Evolutionary conservation across 2,329 filamentous ascomycete genomes (phyloP).

Genomic region (Fusarium ambrosium): DNA sequence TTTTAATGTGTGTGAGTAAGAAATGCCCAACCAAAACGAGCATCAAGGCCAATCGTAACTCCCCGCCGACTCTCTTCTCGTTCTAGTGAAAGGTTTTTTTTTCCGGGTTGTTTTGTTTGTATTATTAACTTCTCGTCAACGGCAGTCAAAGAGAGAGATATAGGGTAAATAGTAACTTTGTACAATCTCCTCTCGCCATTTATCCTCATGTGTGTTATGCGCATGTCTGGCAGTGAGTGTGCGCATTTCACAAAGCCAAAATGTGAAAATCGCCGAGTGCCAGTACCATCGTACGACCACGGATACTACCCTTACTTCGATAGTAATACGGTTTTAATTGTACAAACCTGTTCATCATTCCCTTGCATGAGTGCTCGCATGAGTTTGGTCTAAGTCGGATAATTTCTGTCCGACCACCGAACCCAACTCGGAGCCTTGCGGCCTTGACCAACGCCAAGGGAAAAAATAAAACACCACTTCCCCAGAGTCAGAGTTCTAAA

Average conservation of each 20-base stretch:
- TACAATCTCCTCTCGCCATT: background rate
- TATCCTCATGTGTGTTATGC: background rate
- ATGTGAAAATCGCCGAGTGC: background rate
- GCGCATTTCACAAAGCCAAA: background rate
- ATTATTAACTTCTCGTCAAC: too few species aligned
- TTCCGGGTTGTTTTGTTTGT: background rate
- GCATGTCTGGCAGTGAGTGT: background rate
- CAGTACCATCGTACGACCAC: background rate
- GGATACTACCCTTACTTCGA: background rate
- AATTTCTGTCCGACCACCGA: background rate
- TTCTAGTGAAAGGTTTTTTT: too few species aligned
- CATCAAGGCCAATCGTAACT: background rate
- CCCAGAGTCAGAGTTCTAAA: too few species aligned
- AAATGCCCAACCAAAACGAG: background rate
- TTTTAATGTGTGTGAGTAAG: background rate
- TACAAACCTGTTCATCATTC: background rate
- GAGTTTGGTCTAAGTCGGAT: background rate
- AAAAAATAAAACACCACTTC: background rate
- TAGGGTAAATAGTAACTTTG: background rate
- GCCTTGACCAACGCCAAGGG: background rate
- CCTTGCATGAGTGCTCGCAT: background rate
- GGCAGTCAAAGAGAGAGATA: background rate
- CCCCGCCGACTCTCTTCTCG: background rate
- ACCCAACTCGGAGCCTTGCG: background rate
- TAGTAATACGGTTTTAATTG: background rate